Base-by-base conservation (phyloP, 805 yeast species). In the Lachancea waltii region DNA sequence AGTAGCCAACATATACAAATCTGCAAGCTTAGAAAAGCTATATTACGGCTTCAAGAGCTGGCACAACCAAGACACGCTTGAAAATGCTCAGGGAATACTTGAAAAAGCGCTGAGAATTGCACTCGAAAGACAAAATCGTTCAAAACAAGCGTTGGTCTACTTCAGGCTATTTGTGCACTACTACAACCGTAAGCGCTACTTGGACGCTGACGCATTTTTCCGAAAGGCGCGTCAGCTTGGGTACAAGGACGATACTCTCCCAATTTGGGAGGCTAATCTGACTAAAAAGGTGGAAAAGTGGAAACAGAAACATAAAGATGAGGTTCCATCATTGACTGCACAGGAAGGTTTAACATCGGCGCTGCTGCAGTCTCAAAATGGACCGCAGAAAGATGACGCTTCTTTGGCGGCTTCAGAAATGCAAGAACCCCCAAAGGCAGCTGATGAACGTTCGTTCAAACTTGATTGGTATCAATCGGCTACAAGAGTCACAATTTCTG, bases 401-500 rank as follows among this genome's bases (percentile, higher is more conserved):
- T n/a, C n/a, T n/a, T n/a, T n/a, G 17, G 8, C 15, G 17, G 14
- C 4, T 21, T 11, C 13, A 17, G 5, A 5, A 5, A 5, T 5
- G 3, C 18, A 13, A 17, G 29, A 25, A n/a, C 13, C 24, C 5
- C 11, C 30, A 6, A 18, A 23, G 19, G 21, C 15, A 2, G 5
- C 39, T 36, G 16, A 15, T n/a, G 34, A 8, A 6, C 36, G 27
- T 7, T 8, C 29, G 4, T 58, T 70, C 26, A 70, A 70, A 49
- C 61, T 64, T n/a, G 89, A 83, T 47, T 83, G 82, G 78, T 90
- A 79, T 62, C 96, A 92, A 58, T 69, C 79, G 11, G 50, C 63
- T 7, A 63, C 63, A 1, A 55, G 58, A 3, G 74, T 87, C 10
- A 77, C 79, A 1, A 65, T 89, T 20, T 76, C 90, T 2, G 62